Conservation (phyloP, 768 basidiomycete genomes). For the Boletus tylopilopsis region DNA sequence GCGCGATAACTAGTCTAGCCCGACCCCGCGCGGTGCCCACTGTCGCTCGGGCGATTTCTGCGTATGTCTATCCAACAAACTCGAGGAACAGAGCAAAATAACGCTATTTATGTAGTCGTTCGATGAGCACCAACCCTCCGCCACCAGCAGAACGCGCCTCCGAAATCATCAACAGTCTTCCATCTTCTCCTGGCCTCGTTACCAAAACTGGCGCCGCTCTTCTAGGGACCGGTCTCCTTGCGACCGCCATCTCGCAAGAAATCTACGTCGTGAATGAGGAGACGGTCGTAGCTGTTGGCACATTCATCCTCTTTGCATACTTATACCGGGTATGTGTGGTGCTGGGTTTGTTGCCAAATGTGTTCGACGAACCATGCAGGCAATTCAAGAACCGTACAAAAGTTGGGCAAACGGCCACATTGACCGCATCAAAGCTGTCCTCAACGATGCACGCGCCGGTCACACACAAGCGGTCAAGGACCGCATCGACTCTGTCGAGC, state of each 20-base stretch:
- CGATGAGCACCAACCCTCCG: constrained; percentile 61
- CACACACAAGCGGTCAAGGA: constrained; percentile 93
- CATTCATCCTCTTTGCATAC: constrained; percentile 76
- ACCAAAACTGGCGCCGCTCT: constrained; percentile 94
- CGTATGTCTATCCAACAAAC: constrained; percentile 36
- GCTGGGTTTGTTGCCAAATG: background rate
- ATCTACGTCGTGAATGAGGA: constrained; percentile 98
- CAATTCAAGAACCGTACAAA: constrained; percentile 81
- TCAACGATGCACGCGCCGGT: constrained; percentile 76
- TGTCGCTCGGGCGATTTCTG: constrained; percentile 42
- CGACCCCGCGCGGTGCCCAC: constrained; percentile 52
- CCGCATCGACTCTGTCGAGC: constrained; percentile 85
- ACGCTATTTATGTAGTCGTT: constrained; percentile 44
- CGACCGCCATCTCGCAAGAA: constrained; percentile 94
- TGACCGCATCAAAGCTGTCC: constrained; percentile 74
- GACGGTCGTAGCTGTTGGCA: constrained; percentile 82
- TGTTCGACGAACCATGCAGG: constrained; percentile 39
- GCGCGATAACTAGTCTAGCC: constrained; percentile 31
- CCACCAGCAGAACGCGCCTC: constrained; percentile 86
- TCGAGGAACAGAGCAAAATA: constrained; percentile 6
- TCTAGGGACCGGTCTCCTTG: constrained; percentile 83
- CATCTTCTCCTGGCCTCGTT: constrained; percentile 80
- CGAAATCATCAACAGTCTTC: constrained; percentile 84
- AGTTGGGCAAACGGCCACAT: constrained; percentile 92
- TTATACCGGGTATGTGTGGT: constrained; percentile 64